Base-by-base conservation (phyloP, 2,329 filamentous ascomycete species). In the Pestalotiopsis sp. region DNA sequence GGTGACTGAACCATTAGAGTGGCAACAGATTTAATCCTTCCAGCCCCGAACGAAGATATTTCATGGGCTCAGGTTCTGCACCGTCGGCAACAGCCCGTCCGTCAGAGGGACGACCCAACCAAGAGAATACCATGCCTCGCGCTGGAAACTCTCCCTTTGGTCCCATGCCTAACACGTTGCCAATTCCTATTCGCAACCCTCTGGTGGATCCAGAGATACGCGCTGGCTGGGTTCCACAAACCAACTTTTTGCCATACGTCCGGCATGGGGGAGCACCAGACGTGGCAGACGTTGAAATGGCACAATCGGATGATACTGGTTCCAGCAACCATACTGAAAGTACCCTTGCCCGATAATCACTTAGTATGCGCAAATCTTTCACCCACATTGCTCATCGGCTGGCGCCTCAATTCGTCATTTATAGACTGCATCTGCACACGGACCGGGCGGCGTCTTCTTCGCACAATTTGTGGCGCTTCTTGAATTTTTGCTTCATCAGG, bases 1-100 rank as follows among this genome's bases (percentile, higher is more conserved):
- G 14, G 17, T 31, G 3, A 23, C 9, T 60, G 65, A 27, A 58
- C 12, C 25, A 52, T 31, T 1, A 27, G 7, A 25, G 13, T 58
- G 52, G 27, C 11, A 27, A 17, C 36, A 59, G 65, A 20, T 38
- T n/a, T 12, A 41, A 59, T 36, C 45, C 63, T 7, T 57, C 49
- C 5, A 57, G 27, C 23, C 65, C 59, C 23, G 27, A 12, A 14
- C 65, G 60, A 14, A 56, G 65, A 27, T 56, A 66, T 60, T 60
- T 56, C 4, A 52, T 45, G 20, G 49, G 27, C 11, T 13, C 65
- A 4, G 27, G 59, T 9, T 27, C 27, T 23, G 20, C 65, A 17
- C 31, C 65, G 7, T 14, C 36, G 13, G 45, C 52, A 23, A 13
- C 65, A 20, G 14, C 45, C 13, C 64, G 64, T 17, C 49, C 57